Evolutionary conservation across 768 basidiomycete species (phyloP).

Genomic region (Tulasnella sp.): DNA sequence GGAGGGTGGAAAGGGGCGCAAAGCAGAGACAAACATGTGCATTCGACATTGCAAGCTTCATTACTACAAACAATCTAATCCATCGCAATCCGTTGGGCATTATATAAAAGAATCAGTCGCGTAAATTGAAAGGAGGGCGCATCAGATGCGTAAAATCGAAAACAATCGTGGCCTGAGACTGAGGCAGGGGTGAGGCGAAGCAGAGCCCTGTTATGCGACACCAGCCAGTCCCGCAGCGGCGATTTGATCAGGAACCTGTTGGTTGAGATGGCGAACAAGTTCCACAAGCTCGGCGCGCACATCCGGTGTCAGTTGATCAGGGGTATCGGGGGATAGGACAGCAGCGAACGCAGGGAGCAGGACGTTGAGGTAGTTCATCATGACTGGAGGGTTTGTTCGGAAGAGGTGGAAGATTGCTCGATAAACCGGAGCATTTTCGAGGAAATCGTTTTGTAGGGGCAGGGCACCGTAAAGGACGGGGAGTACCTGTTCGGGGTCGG

Average conservation of each 20-base stretch:
- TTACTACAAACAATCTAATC: background rate
- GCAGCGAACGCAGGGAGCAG: slow-evolving; percentile 74
- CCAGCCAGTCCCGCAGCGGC: slow-evolving; percentile 68
- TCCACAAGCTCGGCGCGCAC: slow-evolving; percentile 70
- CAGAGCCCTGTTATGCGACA: slow-evolving; percentile 32
- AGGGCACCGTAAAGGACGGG: slow-evolving; percentile 77
- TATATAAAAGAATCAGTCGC: background rate
- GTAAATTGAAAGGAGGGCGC: background rate
- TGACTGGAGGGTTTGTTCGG: slow-evolving; percentile 63
- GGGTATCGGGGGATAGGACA: slow-evolving; percentile 70
- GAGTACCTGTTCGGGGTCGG: slow-evolving; percentile 54
- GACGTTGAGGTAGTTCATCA: slow-evolving; percentile 72
- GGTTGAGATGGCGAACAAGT: slow-evolving; percentile 67
- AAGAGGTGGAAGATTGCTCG: slow-evolving; percentile 84
- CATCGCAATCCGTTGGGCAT: background rate
- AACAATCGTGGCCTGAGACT: background rate
- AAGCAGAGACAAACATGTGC: background rate
- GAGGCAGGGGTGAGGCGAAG: background rate
- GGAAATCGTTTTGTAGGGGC: slow-evolving; percentile 80
- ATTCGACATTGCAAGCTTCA: background rate
- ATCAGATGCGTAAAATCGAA: background rate
- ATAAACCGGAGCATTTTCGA: slow-evolving; percentile 90
- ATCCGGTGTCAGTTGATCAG: slow-evolving; percentile 79
- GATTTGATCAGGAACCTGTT: slow-evolving; percentile 71
- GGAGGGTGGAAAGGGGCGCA: background rate